Base-by-base conservation (phyloP, 1,284 basidiomycete species). In the Megacollybia platyphylla region DNA sequence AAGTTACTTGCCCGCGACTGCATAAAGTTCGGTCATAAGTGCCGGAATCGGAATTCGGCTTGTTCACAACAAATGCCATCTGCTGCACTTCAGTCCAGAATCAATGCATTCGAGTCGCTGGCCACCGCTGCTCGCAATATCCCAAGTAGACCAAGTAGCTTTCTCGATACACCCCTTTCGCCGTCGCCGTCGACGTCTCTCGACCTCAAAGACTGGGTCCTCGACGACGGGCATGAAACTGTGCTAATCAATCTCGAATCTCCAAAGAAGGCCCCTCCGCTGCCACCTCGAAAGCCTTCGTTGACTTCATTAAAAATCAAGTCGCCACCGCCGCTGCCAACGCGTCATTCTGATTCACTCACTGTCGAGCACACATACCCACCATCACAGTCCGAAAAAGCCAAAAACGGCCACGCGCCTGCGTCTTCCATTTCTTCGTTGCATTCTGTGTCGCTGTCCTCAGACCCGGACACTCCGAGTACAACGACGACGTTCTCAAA, bases 361-460 rank as follows among this genome's bases (percentile, higher is more conserved):
- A 64, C 64, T 1, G 65, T 72, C 7, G 71, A 76, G 43, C 69
- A 76, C 50, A 70, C 74, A 3, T 79, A 79, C 50, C 76, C 76
- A 9, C 71, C 72, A 4, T 51, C 60, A 32, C 63, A 61, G 49
- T 52, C 60, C 40, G 67, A 64, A 49, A 53, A 56, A 48, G 55
- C 50, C 43, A 54, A 52, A 47, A 48, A 42, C 5, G 62, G 68
- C 24, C 82, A 87, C 56, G 71, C 63, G 2, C 71, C 71, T 1
- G 71, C 70, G 2, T 82, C 81, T 1, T 87, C 84, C 28, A 70
- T 86, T 31, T 84, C 83, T 4, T 87, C 83, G 13, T 84, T 87
- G 48, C 82, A 85, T 51, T 86, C 84, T 0, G 79, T 87, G 11
- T 87, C 84, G 0, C 68, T 87, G 3, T 86, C 83, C 2, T 81